Conservation (phyloP, 2,329 filamentous ascomycete genomes). For the Colletotrichum salicis region DNA sequence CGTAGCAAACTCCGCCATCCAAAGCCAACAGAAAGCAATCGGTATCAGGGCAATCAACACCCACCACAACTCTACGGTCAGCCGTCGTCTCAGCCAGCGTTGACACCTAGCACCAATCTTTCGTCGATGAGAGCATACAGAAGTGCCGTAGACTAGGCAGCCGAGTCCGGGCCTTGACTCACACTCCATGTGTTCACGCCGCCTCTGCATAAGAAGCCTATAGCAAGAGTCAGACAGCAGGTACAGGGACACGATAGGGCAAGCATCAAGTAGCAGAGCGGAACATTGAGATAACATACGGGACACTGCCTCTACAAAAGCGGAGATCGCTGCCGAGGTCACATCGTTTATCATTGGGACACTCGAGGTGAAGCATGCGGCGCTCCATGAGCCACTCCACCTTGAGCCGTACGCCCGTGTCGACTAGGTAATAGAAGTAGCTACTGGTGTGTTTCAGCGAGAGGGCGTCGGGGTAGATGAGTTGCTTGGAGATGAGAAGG, state of each 20-base stretch:
- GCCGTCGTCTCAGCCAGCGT: constrained; percentile 55
- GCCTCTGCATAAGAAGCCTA: constrained; percentile 68
- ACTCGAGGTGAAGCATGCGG: constrained; percentile 71
- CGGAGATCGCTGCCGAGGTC: constrained; percentile 68
- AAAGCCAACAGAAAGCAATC: constrained; percentile 51
- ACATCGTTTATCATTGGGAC: constrained; percentile 68
- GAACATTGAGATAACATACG: constrained; percentile 50
- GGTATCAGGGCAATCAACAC: constrained; percentile 55
- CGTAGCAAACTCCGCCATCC: constrained; percentile 40
- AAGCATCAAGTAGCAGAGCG: too few relatives aligned
- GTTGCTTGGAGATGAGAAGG: constrained; percentile 66
- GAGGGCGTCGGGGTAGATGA: constrained; percentile 77
- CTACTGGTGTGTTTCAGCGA: constrained; percentile 74
- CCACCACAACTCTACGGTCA: constrained; percentile 62
- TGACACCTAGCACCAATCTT: constrained; percentile 56
- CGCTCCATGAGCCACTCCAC: constrained; percentile 76
- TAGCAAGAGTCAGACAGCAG: neutral
- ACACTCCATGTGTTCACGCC: constrained; percentile 70
- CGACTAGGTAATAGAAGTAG: constrained; percentile 72
- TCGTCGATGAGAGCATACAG: constrained; percentile 56
- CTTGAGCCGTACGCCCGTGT: constrained; percentile 73
- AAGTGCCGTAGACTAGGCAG: constrained; percentile 64
- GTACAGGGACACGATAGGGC: too few relatives aligned
- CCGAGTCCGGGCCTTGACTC: constrained; percentile 66
- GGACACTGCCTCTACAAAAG: constrained; percentile 70